Evolutionary conservation across 257 asterid genomes (phyloP), one percentile per base, ranked within the genome.

Genomic region (Gardenia jasminoides): DNA sequence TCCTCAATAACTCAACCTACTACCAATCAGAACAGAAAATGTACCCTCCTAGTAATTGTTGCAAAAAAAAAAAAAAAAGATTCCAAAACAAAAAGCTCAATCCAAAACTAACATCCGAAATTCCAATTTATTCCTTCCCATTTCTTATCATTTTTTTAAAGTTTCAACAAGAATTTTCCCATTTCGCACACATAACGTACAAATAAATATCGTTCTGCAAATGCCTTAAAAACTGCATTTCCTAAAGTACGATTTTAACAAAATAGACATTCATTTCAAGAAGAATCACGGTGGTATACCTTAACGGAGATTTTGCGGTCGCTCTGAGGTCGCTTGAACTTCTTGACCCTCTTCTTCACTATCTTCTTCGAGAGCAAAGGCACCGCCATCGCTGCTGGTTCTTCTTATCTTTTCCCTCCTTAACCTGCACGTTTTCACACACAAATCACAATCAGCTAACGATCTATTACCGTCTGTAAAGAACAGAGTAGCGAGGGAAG

Each of bases 241-340:
- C n/a, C n/a, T 44, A 3, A 36, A 36, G 41, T 5, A 36, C 41
- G 4, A 36, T 36, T 36, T 36, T n/a, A n/a, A n/a, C n/a, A n/a
- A n/a, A n/a, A n/a, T n/a, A n/a, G n/a, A n/a, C n/a, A n/a, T n/a
- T n/a, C n/a, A n/a, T 36, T 36, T 36, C 41, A 22, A 71, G 31
- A 41, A 6, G 31, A 39, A 48, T 26, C 16, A 12, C 24, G 31
- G 15, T 16, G 5, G 2, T 13, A 64, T 74, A 84, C 85, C 87
- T 84, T 81, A 31, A 84, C 87, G 10, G 81, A 81, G 70, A 84
- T 84, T 65, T 82, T 84, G 15, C 86, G 85, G 56, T 84, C 85
- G 78, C 87, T 81, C 73, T 84, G 87, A 46, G 87, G 87, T 56
- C 87, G 75, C 77, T 81, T 84, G 61, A 84, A 84, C 75, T 76